A percentile compares a stretch with the other conserved stretches of the same genome.
Evolutionary conservation across 1,139 yeast species (phyloP).

Genomic region (Geotrichum histeridarum): DNA sequence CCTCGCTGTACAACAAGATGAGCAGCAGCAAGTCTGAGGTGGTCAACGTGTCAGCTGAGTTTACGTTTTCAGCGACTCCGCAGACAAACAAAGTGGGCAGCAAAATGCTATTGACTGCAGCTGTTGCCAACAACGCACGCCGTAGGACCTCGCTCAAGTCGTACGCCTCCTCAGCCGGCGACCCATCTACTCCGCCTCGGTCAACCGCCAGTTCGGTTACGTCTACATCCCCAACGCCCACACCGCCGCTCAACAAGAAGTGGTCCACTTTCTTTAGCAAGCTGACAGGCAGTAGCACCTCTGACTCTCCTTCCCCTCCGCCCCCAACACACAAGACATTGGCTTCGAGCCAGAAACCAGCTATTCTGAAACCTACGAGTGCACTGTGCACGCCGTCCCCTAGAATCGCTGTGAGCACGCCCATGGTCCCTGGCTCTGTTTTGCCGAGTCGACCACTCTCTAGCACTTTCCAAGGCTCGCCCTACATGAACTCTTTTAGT

Average conservation of each 20-base stretch:
- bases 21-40: constrained; percentile 9
- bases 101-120: constrained; percentile 20
- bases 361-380: background rate
- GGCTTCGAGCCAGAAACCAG: background rate
- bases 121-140: constrained; percentile 19
- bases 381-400: background rate
- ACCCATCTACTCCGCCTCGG: background rate
- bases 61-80: constrained; percentile 14
- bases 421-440: background rate
- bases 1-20: background rate
- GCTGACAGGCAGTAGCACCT: background rate
- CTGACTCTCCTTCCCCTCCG: background rate
- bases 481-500: background rate
- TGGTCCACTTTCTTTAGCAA: constrained; percentile 8
- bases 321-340: background rate
- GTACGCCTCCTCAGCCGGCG: background rate
- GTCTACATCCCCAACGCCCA: background rate
- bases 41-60: constrained; percentile 6
- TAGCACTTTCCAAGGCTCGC: too few relatives aligned
- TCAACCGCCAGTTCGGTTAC: background rate
- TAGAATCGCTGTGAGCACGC: background rate
- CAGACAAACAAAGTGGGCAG: constrained; percentile 7
- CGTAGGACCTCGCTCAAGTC: constrained; percentile 4
- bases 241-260: background rate
- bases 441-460: too few relatives aligned